Base-by-base conservation (phyloP, 768 basidiomycete species). In the Hypholoma sublateritium region DNA sequence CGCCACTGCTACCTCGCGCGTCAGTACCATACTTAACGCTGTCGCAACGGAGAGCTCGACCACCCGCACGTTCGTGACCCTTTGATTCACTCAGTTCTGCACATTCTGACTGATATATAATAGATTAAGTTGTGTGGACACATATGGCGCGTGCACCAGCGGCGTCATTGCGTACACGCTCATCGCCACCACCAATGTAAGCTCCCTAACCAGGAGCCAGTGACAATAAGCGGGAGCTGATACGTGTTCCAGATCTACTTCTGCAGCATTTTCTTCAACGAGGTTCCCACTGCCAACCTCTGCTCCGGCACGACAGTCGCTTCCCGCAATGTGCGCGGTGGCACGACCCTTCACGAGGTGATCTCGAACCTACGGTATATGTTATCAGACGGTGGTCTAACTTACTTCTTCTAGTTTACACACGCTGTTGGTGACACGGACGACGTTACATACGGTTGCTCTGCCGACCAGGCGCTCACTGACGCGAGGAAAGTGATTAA, bases 131-230 rank as follows among this genome's bases (percentile, higher is more conserved):
- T 81, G 79, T 65, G 59, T 59, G 25, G 80, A 80, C 61, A 58
- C 67, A n/a, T 73, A 68, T 55, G 67, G 68, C 37, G 74, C 62
- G 19, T 78, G 77, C 67, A 53, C 49, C 24, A 61, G 66, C 48
- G 75, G 75, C 60, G 74, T 78, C 50, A 76, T 80, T 53, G 78
- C 77, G 4, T 80, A 81, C 69, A 79, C 77, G 21, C 64, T 74
- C 55, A 74, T 69, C 43, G 53, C 76, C n/a, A 74, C 77, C n/a
- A 79, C 76, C 57, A 76, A 79, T 66, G 74, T 76, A 41, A 39
- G 70, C 63, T 17, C 28, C 25, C 17, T 35, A 14, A 7, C 11
- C 14, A 35, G 32, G 17, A 11, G 13, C 24, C 21, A 36, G 17
- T 36, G 48, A 25, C 24, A 35, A n/a, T 9, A n/a, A 19, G 11